Evolutionary conservation across 1,139 yeast genomes (phyloP).

Genomic region (Yamadazyma friedrichii): DNA sequence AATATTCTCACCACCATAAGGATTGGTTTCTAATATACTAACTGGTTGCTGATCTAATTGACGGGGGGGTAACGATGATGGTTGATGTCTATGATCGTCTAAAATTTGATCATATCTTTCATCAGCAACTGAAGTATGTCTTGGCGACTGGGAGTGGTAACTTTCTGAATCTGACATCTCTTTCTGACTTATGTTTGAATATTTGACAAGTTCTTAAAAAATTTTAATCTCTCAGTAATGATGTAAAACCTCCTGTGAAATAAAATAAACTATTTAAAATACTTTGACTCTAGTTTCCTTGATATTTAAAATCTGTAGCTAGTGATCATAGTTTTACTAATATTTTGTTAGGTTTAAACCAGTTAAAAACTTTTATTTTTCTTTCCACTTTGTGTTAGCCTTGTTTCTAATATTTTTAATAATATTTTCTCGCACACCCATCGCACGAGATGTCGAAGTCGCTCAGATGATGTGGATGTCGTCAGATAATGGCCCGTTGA

Average conservation of each 20-base stretch:
- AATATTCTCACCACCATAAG: conserved; percentile 4
- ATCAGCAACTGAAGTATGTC: conserved; percentile 35
- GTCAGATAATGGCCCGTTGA: not conserved
- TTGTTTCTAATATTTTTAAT: not conserved
- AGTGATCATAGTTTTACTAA: conserved; percentile 5
- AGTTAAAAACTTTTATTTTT: not conserved
- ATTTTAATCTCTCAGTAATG: too few species aligned
- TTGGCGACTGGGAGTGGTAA: conserved; percentile 31
- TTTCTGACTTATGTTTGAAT: not conserved
- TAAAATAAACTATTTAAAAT: too few species aligned
- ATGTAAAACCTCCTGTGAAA: too few species aligned
- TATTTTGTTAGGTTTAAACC: not conserved
- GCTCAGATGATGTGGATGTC: not conserved
- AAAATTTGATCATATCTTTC: conserved; percentile 50
- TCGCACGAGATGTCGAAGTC: conserved; percentile 1
- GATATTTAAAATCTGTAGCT: not conserved
- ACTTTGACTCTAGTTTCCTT: too few species aligned
- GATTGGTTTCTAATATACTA: conserved; percentile 2
- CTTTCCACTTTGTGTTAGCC: too few species aligned
- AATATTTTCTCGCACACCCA: not conserved
- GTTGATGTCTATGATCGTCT: conserved; percentile 58
- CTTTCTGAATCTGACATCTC: conserved; percentile 51
- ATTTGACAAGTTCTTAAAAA: not conserved
- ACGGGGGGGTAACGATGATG: conserved; percentile 36
- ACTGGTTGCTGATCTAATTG: conserved; percentile 14